phyloP scores from a whole-genome alignment of 1,139 yeast genomes.

The Kodamaea plutei region DNA sequence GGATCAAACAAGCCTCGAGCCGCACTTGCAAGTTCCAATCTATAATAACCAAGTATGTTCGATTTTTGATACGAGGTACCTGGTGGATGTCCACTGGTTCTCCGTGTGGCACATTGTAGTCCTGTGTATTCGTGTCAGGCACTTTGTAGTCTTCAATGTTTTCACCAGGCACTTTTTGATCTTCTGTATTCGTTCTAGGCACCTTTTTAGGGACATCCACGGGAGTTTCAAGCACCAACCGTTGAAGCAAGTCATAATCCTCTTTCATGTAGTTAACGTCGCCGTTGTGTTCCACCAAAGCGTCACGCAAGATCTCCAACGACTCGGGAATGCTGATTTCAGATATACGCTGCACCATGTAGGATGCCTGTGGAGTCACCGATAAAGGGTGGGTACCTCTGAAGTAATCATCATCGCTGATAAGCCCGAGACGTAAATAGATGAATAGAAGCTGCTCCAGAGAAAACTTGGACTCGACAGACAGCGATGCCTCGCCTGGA shows the following conservation, averaged over 20 bases:
- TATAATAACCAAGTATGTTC: conserved; percentile 25
- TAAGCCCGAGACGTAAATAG: conserved; percentile 27
- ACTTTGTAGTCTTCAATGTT: conserved; percentile 9
- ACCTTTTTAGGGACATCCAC: conserved; percentile 17
- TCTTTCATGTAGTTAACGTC: conserved; percentile 40
- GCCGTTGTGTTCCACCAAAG: conserved; percentile 37
- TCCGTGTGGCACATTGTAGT: no score
- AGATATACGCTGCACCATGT: conserved; percentile 29
- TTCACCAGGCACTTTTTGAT: conserved; percentile 5
- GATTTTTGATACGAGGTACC: conserved; percentile 17
- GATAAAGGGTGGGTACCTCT: conserved; percentile 7
- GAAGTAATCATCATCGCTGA: conserved; percentile 25
- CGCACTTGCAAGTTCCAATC: conserved; percentile 38
- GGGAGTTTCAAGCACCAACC: conserved; percentile 20
- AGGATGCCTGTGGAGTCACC: conserved; percentile 15
- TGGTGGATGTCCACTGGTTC: no score
- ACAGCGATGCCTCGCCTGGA: conserved; percentile 1
- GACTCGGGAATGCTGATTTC: conserved; percentile 23
- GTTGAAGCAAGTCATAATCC: conserved; percentile 33
- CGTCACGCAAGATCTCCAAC: conserved; percentile 30
- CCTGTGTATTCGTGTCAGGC: conserved; percentile 8
- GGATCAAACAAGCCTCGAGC: conserved; percentile 40
- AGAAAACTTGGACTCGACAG: conserved; percentile 1
- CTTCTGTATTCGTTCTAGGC: conserved; percentile 8
- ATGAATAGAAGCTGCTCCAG: conserved; percentile 23